A percentile compares a stretch with the other conserved stretches of the same genome.
These are phyloP conservation scores for Fonsecaea multimorphosa DNA, from an alignment of 2,329 filamentous ascomycete species.

Conservation along the genomic window DNA sequence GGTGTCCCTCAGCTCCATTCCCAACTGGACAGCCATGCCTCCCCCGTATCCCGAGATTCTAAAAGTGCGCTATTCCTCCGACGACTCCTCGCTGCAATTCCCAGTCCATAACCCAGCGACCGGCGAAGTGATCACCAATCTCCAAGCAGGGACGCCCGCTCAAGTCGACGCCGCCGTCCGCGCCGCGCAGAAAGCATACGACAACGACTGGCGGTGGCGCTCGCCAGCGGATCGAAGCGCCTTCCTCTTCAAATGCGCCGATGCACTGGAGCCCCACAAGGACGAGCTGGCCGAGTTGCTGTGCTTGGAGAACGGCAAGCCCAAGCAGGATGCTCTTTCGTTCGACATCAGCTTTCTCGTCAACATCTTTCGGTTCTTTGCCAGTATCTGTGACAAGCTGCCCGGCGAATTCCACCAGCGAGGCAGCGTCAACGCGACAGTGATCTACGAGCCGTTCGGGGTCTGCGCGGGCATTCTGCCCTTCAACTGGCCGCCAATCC, in stretches of 20 bases:
- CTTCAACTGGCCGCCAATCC: constrained; percentile 60
- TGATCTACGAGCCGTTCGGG: constrained; percentile 30
- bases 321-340: constrained; percentile 32
- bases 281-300: constrained; percentile 40
- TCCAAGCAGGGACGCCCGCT: constrained; percentile 12
- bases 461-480: constrained; percentile 59
- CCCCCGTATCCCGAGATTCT: constrained; percentile 1
- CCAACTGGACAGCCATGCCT: neutral
- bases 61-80: constrained; percentile 16
- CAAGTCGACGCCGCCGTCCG: constrained; percentile 25
- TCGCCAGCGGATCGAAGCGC: constrained; percentile 18
- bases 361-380: constrained; percentile 39
- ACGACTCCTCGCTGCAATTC: constrained; percentile 23
- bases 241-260: constrained; percentile 24
- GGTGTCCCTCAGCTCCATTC: neutral
- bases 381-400: constrained; percentile 33
- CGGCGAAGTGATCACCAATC: constrained; percentile 24
- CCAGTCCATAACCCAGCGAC: constrained; percentile 33
- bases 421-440: constrained; percentile 18
- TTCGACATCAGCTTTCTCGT: constrained; percentile 37
- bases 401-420: constrained; percentile 25
- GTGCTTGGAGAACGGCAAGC: constrained; percentile 42
- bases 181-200: constrained; percentile 23
- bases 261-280: constrained; percentile 20
- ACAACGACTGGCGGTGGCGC: constrained; percentile 26